Evolutionary conservation across 208 protist species (phyloP).

Genomic region (Leishmania mexicana): DNA sequence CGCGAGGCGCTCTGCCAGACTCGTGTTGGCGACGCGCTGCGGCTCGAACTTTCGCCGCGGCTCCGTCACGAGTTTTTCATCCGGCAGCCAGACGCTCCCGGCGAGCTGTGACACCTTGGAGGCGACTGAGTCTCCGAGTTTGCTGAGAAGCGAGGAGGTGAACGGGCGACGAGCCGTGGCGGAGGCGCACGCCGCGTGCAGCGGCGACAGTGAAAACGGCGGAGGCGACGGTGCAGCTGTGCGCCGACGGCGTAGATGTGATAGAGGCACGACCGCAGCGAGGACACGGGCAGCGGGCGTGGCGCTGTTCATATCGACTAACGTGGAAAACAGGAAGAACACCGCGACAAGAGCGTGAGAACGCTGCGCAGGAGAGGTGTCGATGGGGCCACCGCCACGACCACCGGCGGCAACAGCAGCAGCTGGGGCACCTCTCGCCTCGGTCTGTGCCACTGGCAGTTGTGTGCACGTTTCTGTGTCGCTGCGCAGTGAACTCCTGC

Average conservation of each 20-base stretch:
- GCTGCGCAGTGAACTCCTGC: neutral
- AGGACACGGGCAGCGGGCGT: neutral
- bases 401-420: neutral
- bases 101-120: conserved; percentile 26
- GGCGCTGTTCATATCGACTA: neutral
- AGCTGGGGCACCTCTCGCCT: neutral
- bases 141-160: conserved; percentile 3
- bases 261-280: neutral
- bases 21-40: conserved; percentile 35
- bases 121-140: conserved; percentile 27
- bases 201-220: neutral
- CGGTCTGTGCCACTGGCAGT: neutral
- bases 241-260: neutral
- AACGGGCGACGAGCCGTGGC: neutral
- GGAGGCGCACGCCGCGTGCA: neutral
- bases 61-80: conserved; percentile 78
- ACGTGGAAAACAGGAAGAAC: neutral
- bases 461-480: neutral
- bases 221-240: neutral
- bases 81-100: conserved; percentile 24
- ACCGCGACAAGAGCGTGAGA: too few species aligned
- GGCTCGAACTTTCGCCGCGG: conserved; percentile 46
- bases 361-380: neutral
- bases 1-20: conserved; percentile 64
- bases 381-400: neutral